phyloP scores from a whole-genome alignment of 768 basidiomycete genomes.

The Suillus placidus region DNA sequence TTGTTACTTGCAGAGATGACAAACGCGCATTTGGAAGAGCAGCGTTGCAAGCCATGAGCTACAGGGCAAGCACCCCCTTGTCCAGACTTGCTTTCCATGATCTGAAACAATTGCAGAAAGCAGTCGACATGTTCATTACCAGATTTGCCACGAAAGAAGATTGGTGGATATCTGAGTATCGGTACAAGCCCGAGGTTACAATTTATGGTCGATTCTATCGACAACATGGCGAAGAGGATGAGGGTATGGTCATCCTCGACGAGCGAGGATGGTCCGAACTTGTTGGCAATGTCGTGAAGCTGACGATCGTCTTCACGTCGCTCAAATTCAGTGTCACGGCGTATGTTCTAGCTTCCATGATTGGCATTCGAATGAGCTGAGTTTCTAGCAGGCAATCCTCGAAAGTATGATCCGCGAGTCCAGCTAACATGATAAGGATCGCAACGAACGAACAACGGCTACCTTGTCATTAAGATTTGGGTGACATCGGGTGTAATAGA shows the following conservation, averaged over 20 bases:
- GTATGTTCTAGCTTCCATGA: constrained; percentile 21
- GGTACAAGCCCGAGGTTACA: constrained; percentile 37
- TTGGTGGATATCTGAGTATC: constrained; percentile 39
- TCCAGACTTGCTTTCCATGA: not conserved
- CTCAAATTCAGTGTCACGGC: constrained; percentile 37
- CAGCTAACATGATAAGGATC: not conserved
- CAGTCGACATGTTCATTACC: constrained; percentile 33
- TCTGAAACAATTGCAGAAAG: constrained; percentile 25
- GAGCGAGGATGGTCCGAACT: constrained; percentile 37
- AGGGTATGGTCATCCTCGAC: constrained; percentile 34
- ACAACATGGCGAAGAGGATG: constrained; percentile 36
- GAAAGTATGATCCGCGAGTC: not conserved
- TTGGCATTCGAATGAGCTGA: not conserved
- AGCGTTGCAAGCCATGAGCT: constrained; percentile 35
- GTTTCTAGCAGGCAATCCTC: constrained; percentile 5
- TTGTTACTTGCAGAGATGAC: constrained; percentile 34
- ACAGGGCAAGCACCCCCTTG: constrained; percentile 27
- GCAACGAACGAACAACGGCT: not conserved
- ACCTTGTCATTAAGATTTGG: not conserved
- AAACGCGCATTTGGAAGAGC: constrained; percentile 34
- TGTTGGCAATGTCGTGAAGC: constrained; percentile 35
- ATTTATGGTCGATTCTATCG: constrained; percentile 38
- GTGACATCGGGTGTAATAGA: not conserved
- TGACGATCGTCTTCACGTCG: constrained; percentile 35
- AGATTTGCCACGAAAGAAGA: constrained; percentile 39